Evolutionary conservation across 805 yeast genomes (phyloP).

Genomic region (Candida quercuum): DNA sequence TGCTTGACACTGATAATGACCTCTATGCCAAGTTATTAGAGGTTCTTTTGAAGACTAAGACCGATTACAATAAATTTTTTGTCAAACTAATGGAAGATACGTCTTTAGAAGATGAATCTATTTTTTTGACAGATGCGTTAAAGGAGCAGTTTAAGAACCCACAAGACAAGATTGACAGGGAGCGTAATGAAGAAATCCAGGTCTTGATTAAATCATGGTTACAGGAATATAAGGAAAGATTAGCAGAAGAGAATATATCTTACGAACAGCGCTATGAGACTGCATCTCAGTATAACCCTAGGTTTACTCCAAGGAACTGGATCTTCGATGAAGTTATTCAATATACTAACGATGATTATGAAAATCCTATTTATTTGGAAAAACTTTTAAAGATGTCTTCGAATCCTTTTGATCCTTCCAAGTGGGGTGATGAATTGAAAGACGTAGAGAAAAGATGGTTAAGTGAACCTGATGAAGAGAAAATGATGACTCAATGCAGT

Average conservation of each 20-base stretch:
- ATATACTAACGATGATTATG: conserved; percentile 44
- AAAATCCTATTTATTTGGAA: conserved; percentile 45
- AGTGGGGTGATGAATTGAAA: conserved; percentile 64
- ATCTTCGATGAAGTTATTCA: conserved; percentile 78
- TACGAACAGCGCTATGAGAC: conserved; percentile 35
- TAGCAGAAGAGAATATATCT: conserved; percentile 30
- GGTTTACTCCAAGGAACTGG: conserved; percentile 81
- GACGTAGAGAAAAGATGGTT: conserved; percentile 55
- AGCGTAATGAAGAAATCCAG: conserved; percentile 35
- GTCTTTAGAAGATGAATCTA: conserved; percentile 28
- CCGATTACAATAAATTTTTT: conserved; percentile 82
- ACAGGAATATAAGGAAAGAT: conserved; percentile 37
- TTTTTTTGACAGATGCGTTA: conserved; percentile 24
- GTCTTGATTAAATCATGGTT: conserved; percentile 48
- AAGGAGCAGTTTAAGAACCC: conserved; percentile 17
- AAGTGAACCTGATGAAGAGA: conserved; percentile 43
- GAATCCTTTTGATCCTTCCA: conserved; percentile 61
- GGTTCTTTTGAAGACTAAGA: conserved; percentile 51
- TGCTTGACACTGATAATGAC: conserved; percentile 34
- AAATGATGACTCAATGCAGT: conserved; percentile 66
- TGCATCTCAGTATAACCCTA: conserved; percentile 58
- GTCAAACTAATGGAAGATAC: conserved; percentile 48
- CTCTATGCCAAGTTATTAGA: conserved; percentile 38
- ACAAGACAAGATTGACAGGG: conserved; percentile 28
- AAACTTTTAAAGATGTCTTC: conserved; percentile 68